Conservation (phyloP, 2,329 filamentous ascomycete genomes). For the Zasmidium citrigriseum region DNA sequence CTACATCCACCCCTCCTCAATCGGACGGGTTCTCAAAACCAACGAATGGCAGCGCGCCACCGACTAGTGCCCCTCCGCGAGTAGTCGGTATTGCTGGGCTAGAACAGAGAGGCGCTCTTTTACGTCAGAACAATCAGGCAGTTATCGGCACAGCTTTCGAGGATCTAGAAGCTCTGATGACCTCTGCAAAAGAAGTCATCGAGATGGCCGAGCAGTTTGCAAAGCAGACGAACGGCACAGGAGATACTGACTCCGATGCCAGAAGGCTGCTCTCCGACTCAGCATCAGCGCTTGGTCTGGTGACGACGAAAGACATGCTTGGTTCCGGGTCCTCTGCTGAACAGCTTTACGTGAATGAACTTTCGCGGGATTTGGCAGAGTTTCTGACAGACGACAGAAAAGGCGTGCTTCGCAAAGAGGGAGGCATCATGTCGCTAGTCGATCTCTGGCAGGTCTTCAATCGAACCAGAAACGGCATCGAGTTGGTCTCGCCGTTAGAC, state of each 20-base stretch:
- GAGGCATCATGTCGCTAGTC: conserved; percentile 85
- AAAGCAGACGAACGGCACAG: conserved; percentile 62
- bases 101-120: conserved; percentile 79
- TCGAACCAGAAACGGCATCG: conserved; percentile 85
- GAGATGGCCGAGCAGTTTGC: conserved; percentile 88
- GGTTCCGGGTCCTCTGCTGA: conserved; percentile 72
- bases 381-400: conserved; percentile 83
- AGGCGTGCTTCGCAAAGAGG: conserved; percentile 74
- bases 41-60: conserved; percentile 25
- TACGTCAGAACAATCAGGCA: conserved; percentile 88
- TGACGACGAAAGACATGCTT: conserved; percentile 95
- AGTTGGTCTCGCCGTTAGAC: conserved; percentile 87
- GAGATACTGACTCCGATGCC: conserved; percentile 56
- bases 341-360: conserved; percentile 83
- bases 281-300: conserved; percentile 77
- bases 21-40: conserved; percentile 50
- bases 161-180: conserved; percentile 94
- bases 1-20: conserved; percentile 38
- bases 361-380: conserved; percentile 82
- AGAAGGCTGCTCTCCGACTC: conserved; percentile 77
- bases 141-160: conserved; percentile 94
- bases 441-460: conserved; percentile 97
- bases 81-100: conserved; percentile 88
- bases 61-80: conserved; percentile 46
- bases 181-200: conserved; percentile 93